A percentile compares a stretch with the other conserved stretches of the same genome.
Conservation (phyloP, 371 early-diverging fungal species). For the Mucor lusitanicus region DNA sequence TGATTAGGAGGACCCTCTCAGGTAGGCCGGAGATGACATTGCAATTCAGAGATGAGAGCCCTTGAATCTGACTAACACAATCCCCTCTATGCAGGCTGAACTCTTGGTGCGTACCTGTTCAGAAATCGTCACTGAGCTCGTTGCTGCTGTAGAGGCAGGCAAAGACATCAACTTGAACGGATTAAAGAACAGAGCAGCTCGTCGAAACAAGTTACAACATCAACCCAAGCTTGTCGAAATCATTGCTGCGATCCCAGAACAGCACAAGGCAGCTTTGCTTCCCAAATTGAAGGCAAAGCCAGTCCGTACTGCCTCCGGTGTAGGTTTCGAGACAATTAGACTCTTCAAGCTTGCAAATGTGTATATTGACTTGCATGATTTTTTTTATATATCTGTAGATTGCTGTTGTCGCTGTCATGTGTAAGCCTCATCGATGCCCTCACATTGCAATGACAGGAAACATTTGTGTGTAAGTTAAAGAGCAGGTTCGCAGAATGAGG, state of each 20-base stretch:
- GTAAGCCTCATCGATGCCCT: slow-evolving; percentile 99
- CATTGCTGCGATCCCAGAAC: slow-evolving; percentile 97
- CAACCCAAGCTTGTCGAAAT: slow-evolving; percentile 99
- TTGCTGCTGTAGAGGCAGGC: slow-evolving; percentile 67
- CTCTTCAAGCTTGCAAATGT: neutral
- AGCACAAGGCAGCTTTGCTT: slow-evolving; percentile 84
- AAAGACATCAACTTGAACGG: slow-evolving; percentile 90
- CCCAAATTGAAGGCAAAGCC: slow-evolving; percentile 97
- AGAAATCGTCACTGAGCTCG: slow-evolving; percentile 90
- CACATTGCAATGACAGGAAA: slow-evolving; percentile 99
- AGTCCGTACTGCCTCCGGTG: slow-evolving; percentile 98
- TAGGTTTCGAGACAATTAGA: slow-evolving; percentile 31
- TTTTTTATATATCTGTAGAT: slow-evolving; percentile 66
- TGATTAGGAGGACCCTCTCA: slow-evolving; percentile 31
- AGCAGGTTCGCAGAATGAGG: too few species aligned
- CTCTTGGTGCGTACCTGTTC: slow-evolving; percentile 82
- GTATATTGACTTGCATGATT: neutral
- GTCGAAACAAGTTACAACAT: slow-evolving; percentile 77
- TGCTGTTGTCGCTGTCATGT: slow-evolving; percentile 99
- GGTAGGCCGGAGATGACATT: slow-evolving; percentile 7
- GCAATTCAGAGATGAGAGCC: neutral
- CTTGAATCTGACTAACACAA: neutral
- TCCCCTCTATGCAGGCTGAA: slow-evolving; percentile 60
- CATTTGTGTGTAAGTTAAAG: slow-evolving; percentile 90
- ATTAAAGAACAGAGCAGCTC: slow-evolving; percentile 75